Evolutionary conservation across 352 stramenopile genomes (phyloP).

Genomic region (Hyaloperonospora brassicae): DNA sequence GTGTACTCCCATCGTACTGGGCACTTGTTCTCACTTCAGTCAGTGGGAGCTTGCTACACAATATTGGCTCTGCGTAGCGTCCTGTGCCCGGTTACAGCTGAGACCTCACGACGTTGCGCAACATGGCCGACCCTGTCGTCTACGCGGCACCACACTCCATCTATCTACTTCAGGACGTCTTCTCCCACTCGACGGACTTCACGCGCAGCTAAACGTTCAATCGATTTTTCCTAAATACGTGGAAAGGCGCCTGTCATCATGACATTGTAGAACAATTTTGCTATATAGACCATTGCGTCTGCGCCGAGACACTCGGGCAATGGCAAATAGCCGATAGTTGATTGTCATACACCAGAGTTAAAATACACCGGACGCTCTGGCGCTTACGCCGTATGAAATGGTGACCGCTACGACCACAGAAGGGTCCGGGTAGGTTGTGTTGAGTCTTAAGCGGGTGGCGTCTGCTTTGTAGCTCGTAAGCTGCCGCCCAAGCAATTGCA

Average conservation of each 20-base stretch:
- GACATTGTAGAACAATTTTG: not conserved
- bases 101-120: conserved; percentile 29
- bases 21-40: no score
- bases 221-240: conserved; percentile 37
- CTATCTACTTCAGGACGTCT: conserved; percentile 17
- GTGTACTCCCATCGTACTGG: no score
- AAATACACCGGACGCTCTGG: conserved; percentile 60
- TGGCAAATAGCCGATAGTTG: conserved; percentile 19
- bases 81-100: conserved; percentile 1
- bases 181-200: conserved; percentile 7
- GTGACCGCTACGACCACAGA: conserved; percentile 85
- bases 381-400: conserved; percentile 92
- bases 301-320: conserved; percentile 2
- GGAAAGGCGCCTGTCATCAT: conserved; percentile 37
- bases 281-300: not conserved
- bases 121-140: conserved; percentile 14
- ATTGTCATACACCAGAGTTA: conserved; percentile 37
- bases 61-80: no score
- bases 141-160: conserved; percentile 22
- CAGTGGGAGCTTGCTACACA: no score
- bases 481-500: conserved; percentile 81
- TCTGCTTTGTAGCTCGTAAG: conserved; percentile 90
- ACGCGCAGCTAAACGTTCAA: conserved; percentile 35
- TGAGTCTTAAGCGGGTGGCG: conserved; percentile 78
- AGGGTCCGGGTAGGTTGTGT: conserved; percentile 81